phyloP scores from a whole-genome alignment of 2,329 filamentous ascomycete species.

The Pyrenophora tritici-repentis region DNA sequence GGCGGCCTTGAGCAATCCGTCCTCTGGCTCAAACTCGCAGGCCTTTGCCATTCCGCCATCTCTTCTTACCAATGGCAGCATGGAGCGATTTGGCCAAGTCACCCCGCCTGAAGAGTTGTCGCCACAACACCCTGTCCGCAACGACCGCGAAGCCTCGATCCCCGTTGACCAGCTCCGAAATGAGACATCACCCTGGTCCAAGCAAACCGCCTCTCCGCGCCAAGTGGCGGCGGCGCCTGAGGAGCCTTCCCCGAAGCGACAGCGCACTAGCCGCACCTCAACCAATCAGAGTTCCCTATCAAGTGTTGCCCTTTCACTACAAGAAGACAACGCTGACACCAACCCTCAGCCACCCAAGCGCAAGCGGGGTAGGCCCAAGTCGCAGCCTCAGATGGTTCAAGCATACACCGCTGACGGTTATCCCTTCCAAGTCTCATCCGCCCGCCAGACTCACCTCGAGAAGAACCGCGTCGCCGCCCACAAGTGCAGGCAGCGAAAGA shows the following conservation, averaged over 20 bases:
- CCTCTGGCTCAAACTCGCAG: constrained; percentile 8
- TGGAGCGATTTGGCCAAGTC: constrained; percentile 44
- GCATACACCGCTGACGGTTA: constrained; percentile 40
- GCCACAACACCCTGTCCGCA: constrained; percentile 21
- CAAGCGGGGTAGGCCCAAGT: constrained; percentile 45
- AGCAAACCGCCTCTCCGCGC: constrained; percentile 12
- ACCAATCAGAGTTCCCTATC: constrained; percentile 11
- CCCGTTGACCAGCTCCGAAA: constrained; percentile 37
- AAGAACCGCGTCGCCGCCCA: constrained; percentile 74
- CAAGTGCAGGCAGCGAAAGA: constrained; percentile 74
- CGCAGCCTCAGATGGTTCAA: constrained; percentile 39
- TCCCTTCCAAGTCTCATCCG: constrained; percentile 42
- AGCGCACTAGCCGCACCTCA: constrained; percentile 29
- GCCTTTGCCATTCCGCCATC: constrained; percentile 37
- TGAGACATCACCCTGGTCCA: constrained; percentile 32
- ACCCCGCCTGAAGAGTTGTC: constrained; percentile 46
- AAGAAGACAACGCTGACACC: constrained; percentile 17
- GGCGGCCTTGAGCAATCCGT: constrained; percentile 19
- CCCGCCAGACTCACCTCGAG: constrained; percentile 57
- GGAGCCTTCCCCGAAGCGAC: constrained; percentile 31
- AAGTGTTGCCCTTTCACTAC: constrained; percentile 7
- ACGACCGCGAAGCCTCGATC: constrained; percentile 31
- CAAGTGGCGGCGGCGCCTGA: constrained; percentile 6
- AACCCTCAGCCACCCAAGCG: constrained; percentile 41
- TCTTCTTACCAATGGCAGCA: constrained; percentile 32